These are phyloP conservation scores for Phialophora verrucosa DNA, from an alignment of 2,329 filamentous ascomycete species.

Conservation along the genomic window DNA sequence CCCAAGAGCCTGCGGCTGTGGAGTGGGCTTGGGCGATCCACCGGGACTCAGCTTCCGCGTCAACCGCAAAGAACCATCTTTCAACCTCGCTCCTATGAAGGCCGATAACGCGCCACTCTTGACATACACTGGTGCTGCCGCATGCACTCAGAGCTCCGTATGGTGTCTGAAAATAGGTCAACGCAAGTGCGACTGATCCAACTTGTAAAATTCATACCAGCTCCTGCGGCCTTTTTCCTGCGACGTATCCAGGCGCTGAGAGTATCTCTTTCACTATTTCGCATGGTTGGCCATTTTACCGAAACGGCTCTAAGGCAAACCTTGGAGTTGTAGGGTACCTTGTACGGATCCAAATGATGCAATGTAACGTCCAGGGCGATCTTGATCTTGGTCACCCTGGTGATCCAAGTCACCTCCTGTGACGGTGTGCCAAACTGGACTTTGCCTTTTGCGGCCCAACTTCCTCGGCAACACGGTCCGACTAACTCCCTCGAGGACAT, in stretches of 20 bases:
- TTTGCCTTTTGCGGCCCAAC: background rate
- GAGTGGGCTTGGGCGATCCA: conserved; percentile 18
- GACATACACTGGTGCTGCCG: background rate
- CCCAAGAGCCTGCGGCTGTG: conserved; percentile 7
- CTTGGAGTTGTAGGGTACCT: background rate
- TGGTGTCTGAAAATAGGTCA: background rate
- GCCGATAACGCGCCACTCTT: background rate
- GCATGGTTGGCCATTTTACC: background rate
- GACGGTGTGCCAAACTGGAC: background rate
- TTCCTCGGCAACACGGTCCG: background rate
- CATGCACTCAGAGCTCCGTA: background rate
- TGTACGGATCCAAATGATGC: background rate
- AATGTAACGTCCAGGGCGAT: background rate
- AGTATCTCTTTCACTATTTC: background rate
- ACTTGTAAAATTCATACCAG: background rate
- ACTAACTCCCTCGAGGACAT: background rate
- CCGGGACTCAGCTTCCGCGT: conserved; percentile 15
- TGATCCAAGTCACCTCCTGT: background rate
- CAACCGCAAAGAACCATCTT: conserved; percentile 24
- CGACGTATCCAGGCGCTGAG: background rate
- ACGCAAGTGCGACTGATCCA: background rate
- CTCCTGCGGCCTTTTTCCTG: background rate
- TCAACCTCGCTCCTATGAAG: conserved; percentile 15
- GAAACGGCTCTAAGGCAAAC: background rate
- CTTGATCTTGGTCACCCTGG: background rate